Evolutionary conservation across 495 filamentous ascomycete genomes (phyloP).

Genomic region (Penicillium herquei): DNA sequence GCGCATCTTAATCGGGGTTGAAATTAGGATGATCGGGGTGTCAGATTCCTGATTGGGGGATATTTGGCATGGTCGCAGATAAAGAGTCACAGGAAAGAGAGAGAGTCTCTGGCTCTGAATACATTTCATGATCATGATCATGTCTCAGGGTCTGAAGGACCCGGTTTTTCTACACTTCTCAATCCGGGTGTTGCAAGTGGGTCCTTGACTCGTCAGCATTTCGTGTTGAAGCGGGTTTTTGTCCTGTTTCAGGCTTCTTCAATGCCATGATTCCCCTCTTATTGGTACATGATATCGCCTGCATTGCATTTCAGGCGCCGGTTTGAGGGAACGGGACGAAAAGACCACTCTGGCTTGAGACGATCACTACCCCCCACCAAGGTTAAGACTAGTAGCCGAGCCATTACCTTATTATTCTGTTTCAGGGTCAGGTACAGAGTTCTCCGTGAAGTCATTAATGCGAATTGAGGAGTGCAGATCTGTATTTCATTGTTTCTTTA

Average conservation of each 20-base stretch:
- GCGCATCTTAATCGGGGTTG: not conserved
- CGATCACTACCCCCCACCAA: not conserved
- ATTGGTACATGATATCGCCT: not conserved
- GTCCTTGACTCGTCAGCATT: conserved; percentile 16
- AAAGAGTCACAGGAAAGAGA: too few relatives aligned
- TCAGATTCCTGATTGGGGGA: not conserved
- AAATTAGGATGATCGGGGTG: not conserved
- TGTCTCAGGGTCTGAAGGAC: not conserved
- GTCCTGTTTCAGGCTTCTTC: conserved; percentile 14
- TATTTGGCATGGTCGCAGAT: not conserved
- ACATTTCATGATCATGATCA: not conserved
- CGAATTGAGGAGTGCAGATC: too few relatives aligned
- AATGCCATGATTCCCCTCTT: not conserved
- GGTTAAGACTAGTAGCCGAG: too few relatives aligned
- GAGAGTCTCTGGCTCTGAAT: too few relatives aligned
- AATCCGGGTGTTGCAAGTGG: conserved; percentile 5
- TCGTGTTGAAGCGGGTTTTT: conserved; percentile 2
- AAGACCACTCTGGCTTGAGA: conserved; percentile 2
- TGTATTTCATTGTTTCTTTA: too few relatives aligned
- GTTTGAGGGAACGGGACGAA: not conserved
- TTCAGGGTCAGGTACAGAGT: too few relatives aligned
- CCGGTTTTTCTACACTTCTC: not conserved
- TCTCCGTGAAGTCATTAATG: too few relatives aligned
- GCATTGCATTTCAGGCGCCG: not conserved
- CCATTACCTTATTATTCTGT: too few relatives aligned